phyloP scores from a whole-genome alignment of 2,329 filamentous ascomycete genomes.

The Trichophyton rubrum region DNA sequence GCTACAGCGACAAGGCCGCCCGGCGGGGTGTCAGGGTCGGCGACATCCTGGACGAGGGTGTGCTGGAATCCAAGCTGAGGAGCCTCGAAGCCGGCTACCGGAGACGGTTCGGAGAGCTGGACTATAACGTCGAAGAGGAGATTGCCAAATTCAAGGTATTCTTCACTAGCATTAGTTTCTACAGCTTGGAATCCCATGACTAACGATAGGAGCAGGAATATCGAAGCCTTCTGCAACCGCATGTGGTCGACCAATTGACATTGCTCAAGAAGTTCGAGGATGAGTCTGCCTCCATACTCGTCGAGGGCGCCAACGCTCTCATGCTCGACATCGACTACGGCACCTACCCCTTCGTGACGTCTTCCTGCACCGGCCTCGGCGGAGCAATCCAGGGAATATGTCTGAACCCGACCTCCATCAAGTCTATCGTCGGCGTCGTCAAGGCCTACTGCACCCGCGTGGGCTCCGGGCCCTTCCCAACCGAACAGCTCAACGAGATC shows the following conservation, averaged over 20 bases:
- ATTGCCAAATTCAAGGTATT: slow-evolving; percentile 44
- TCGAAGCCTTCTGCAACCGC: slow-evolving; percentile 26
- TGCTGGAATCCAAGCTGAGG: slow-evolving; percentile 44
- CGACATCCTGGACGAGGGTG: slow-evolving; percentile 44
- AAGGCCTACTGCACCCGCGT: slow-evolving; percentile 54
- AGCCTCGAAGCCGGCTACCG: slow-evolving; percentile 41
- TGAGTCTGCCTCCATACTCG: slow-evolving; percentile 43
- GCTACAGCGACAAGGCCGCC: slow-evolving; percentile 51
- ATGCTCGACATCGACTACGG: slow-evolving; percentile 49
- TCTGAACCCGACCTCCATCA: slow-evolving; percentile 44
- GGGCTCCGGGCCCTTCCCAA: slow-evolving; percentile 50
- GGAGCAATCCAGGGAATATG: slow-evolving; percentile 47
- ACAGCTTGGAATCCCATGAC: background rate
- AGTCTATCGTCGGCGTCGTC: slow-evolving; percentile 49
- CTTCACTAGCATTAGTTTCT: background rate
- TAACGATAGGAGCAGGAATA: slow-evolving; percentile 21
- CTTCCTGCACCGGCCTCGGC: slow-evolving; percentile 37
- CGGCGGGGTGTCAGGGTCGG: slow-evolving; percentile 47
- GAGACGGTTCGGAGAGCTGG: slow-evolving; percentile 46
- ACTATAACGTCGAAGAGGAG: slow-evolving; percentile 50
- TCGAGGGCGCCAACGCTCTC: slow-evolving; percentile 52
- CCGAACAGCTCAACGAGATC: slow-evolving; percentile 45
- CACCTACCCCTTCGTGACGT: slow-evolving; percentile 40
- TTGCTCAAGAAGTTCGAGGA: slow-evolving; percentile 42
- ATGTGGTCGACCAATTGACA: slow-evolving; percentile 36